Evolutionary conservation across 805 yeast genomes (phyloP), one percentile per base, ranked within the genome.

Genomic region (Metschnikowia kunwiensis): DNA sequence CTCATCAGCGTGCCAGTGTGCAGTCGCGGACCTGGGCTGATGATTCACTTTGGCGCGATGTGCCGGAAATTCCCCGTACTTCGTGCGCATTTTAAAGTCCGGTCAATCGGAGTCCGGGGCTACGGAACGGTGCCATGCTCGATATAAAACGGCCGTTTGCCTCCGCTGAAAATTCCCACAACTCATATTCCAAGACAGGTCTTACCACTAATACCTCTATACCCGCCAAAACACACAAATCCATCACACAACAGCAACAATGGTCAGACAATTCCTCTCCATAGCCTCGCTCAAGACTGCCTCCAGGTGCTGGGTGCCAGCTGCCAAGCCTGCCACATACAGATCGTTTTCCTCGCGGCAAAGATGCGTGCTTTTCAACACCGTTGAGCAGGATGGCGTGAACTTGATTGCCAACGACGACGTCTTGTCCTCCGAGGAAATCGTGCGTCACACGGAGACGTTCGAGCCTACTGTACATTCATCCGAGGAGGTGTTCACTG

Each of bases 381-480:
- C 55, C 41, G 37, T 49, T 24, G 52, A 54, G 30, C 65, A 60
- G 18, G 37, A 44, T 9, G 26, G 9, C 14, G 47, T 54, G 18
- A 49, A 48, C 40, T 49, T 64, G 46, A 65, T 65, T 12, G 50
- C 65, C 12, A 64, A 65, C 38, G 70, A 66, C 37, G 63, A 55
- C 20, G 49, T 55, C 8, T 53, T 62, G 22, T 24, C 38, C 19
- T 26, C 33, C 16, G 50, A 41, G 9, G 49, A 41, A 14, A 13
- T 19, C 23, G 20, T 36, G 18, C 8, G 5, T 5, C 37, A 36
- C 28, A 19, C 28, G 11, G 43, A 42, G 17, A 30, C 43, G 9
- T 67, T 68, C 44, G 70, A 67, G 46, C 72, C 73, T 12, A 55
- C 60, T 22, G 57, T 68, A 13, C 58, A 53, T 39, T 65, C 71